Base-by-base conservation (phyloP, 345 rosid genomes). In the Arabidopsis arenosa region DNA sequence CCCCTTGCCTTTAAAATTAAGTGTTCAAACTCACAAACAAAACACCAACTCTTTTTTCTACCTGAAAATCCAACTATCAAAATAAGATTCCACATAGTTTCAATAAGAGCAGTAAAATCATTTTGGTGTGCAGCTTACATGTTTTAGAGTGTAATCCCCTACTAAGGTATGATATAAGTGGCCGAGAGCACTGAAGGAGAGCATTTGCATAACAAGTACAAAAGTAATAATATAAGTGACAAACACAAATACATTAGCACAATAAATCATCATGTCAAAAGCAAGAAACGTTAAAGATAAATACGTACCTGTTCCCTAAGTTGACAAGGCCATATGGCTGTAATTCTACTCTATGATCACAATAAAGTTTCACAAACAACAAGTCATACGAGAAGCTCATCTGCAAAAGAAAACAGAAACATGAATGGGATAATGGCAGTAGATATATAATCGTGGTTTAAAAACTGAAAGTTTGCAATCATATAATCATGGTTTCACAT, bases 1-100 rank as follows among this genome's bases (percentile, higher is more conserved):
- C 80, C 86, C 66, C 80, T 85, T 63, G 85, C 86, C 78, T 75
- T 85, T 69, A 83, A 45, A 45, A 59, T 79, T 62, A 87, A 66
- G 70, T 54, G 13, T 66, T 89, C 87, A 76, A 87, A 84, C 84
- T 89, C 92, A 75, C 90, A 89, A 44, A 83, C 85, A 79, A 89
- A 85, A 79, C 94, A 89, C 91, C 91, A 89, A 28, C 80, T 86
- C 80, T 80, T 84, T 81, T 77, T 85, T 77, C 73, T 84, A 81
- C 91, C 89, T 87, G 74, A 37, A 63, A 59, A 68, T 40, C n/a
- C 51, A 78, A 57, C 47, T 64, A 77, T 12, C 76, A 52, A 32
- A 48, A 72, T 78, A 49, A 65, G 63, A 65, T 71, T 23, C 26
- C 26, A 23, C 26, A 23, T 23, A 23, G 26, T 23, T 23, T 23